phyloP scores from a whole-genome alignment of 2,329 filamentous ascomycete genomes.

The Talaromyces sp. region DNA sequence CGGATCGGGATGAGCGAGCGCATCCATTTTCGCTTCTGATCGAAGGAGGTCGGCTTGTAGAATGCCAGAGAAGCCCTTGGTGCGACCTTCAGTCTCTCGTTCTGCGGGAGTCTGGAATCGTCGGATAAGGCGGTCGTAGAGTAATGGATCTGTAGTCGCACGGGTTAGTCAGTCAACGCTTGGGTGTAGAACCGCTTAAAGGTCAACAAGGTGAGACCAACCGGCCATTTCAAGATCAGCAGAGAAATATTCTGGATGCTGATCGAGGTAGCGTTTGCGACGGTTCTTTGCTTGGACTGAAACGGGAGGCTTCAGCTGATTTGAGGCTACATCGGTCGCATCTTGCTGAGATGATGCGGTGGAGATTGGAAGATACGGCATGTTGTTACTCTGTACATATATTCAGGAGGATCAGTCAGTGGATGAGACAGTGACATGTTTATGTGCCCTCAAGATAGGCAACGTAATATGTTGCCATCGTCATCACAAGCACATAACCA shows the following conservation, averaged over 20 bases:
- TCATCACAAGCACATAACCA: neutral
- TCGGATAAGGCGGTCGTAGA: slow-evolving; percentile 78
- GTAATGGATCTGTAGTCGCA: slow-evolving; percentile 60
- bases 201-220: slow-evolving; percentile 35
- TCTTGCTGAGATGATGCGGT: neutral
- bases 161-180: slow-evolving; percentile 24
- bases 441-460: neutral
- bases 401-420: neutral
- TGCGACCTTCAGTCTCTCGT: slow-evolving; percentile 67
- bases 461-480: neutral
- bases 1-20: slow-evolving; percentile 54
- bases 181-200: neutral
- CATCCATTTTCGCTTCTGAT: slow-evolving; percentile 70
- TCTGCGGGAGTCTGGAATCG: slow-evolving; percentile 71
- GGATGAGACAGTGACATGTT: neutral
- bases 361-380: slow-evolving; percentile 15
- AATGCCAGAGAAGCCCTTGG: slow-evolving; percentile 73
- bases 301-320: slow-evolving; percentile 29
- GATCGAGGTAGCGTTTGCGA: slow-evolving; percentile 70
- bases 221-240: slow-evolving; percentile 61
- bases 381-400: neutral
- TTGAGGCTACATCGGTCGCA: neutral
- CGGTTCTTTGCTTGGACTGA: slow-evolving; percentile 67
- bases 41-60: slow-evolving; percentile 74
- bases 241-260: slow-evolving; percentile 69